Base-by-base conservation (phyloP, 73 alveolate species). In the Paramecium primaurelia region DNA sequence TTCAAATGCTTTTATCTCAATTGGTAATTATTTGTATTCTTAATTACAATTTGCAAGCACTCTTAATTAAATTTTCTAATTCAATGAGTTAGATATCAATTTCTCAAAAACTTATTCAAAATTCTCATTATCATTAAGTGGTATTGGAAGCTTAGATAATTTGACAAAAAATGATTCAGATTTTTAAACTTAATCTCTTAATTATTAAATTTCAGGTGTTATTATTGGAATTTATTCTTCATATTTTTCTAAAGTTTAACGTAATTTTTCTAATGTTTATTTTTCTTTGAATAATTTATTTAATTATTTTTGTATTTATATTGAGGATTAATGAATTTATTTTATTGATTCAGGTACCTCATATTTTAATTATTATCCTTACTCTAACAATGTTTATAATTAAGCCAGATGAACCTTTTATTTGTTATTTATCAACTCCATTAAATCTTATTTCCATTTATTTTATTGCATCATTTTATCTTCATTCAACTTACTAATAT, bases 151-250 rank as follows among this genome's bases (percentile, higher is more conserved):
- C 16, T 75, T 75, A 9, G 38, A 75, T 38, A 75, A 38, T 20
- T 75, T 75, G 37, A 10, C 38, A 42, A 36, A 38, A 42, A 75
- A 75, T 6, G 22, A 30, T 42, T 75, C 88, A 30, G 88, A 75
- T 42, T 18, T 75, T 75, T 75, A 42, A 9, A 75, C 60, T 75
- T 38, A 34, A 11, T 75, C 88, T 20, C 60, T 30, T n/a, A 75
- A 42, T 42, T 75, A 75, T 18, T 75, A 36, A 34, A 75, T 75
- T 16, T 75, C 88, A 30, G 88, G 38, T 36, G 88, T 75, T 16
- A 75, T 42, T 14, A 75, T 42, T 75, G 88, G 88, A 10, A 75
- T 10, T 75, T 75, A 42, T 36, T 75, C 88, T 42, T 75, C 88
- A 38, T 75, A 75, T 18, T 75, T 75, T 37, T 75, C 88, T 20